Percentiles rank a stretch among this genome's conserved stretches.
Evolutionary conservation across 352 stramenopile species (phyloP).

Genomic region (Phytophthora colocasiae): DNA sequence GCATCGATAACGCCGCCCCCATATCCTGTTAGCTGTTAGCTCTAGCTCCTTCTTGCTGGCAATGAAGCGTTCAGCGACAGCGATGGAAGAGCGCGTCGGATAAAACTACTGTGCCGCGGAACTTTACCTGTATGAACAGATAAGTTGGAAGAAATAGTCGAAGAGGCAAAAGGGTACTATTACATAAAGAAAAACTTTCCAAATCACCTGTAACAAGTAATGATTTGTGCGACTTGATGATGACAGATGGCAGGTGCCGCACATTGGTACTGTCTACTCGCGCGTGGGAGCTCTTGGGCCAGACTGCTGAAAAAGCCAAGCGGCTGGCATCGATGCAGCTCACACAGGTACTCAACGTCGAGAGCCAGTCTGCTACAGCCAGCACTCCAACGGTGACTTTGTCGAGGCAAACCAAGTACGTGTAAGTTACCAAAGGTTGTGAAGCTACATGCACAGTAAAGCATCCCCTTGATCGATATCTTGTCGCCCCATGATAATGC

Average conservation of each 20-base stretch:
- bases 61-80: conserved; percentile 6
- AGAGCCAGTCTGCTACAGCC: conserved; percentile 12
- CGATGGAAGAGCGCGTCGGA: conserved; percentile 1
- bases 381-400: background rate
- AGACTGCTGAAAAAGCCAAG: conserved; percentile 21
- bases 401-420: background rate
- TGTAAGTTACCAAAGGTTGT: too few relatives aligned
- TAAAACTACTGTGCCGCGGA: background rate
- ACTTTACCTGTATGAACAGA: background rate
- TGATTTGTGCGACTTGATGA: conserved; percentile 1
- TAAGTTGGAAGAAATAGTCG: background rate
- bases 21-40: conserved; percentile 10
- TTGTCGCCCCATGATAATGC: conserved; percentile 1
- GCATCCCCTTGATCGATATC: conserved; percentile 4
- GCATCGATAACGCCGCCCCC: conserved; percentile 32
- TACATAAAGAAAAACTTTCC: background rate
- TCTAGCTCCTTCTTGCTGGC: background rate
- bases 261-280: conserved; percentile 20
- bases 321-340: conserved; percentile 5
- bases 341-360: background rate
- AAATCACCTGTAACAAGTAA: background rate
- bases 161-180: background rate
- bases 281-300: background rate
- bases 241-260: too few relatives aligned
- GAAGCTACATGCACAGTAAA: too few relatives aligned